Evolutionary conservation across 768 basidiomycete genomes (phyloP).

Genomic region (Lactarius trivialis): DNA sequence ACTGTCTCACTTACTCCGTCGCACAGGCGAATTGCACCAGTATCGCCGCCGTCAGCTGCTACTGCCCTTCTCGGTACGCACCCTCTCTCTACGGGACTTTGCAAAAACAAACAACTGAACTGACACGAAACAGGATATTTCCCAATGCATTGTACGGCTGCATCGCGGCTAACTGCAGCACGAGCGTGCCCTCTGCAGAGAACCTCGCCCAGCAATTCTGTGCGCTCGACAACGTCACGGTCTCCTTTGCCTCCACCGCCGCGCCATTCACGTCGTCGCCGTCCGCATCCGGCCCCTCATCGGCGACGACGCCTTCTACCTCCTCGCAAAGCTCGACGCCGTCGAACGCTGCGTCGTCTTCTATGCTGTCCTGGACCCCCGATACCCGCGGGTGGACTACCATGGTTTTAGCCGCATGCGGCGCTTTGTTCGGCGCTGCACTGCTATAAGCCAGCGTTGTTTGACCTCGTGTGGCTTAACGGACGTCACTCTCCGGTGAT

Average conservation of each 20-base stretch:
- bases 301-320: neutral
- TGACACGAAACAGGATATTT: slow-evolving; percentile 29
- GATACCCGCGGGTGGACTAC: slow-evolving; percentile 4
- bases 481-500: neutral
- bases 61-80: slow-evolving; percentile 36
- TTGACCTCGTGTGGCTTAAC: neutral
- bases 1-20: slow-evolving; percentile 38
- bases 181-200: slow-evolving; percentile 37
- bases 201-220: slow-evolving; percentile 44
- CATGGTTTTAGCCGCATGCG: slow-evolving; percentile 3
- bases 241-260: slow-evolving; percentile 35
- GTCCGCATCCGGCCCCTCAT: neutral
- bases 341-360: slow-evolving; percentile 1
- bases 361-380: neutral
- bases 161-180: slow-evolving; percentile 33
- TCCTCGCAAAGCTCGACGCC: neutral
- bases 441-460: neutral
- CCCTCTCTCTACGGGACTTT: too few species aligned
- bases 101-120: too few species aligned
- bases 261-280: slow-evolving; percentile 16
- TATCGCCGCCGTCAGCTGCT: slow-evolving; percentile 44
- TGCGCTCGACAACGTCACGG: slow-evolving; percentile 32
- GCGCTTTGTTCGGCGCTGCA: slow-evolving; percentile 10
- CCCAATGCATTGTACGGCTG: slow-evolving; percentile 35
- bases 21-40: slow-evolving; percentile 38